Base-by-base conservation (phyloP, 805 yeast genomes). In the Saturnispora silvae region DNA sequence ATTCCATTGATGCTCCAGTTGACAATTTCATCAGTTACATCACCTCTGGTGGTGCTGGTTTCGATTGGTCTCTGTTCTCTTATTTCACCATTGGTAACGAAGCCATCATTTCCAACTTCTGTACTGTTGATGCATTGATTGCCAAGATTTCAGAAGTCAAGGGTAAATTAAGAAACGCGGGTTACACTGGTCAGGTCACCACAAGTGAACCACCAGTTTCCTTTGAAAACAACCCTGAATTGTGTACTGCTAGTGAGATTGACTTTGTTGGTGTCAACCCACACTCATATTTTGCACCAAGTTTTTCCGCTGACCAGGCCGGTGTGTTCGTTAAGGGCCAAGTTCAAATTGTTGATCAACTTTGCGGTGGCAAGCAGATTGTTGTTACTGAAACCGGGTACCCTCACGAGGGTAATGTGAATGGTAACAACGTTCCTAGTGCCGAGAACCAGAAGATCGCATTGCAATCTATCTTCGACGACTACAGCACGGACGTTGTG, bases 151-250 rank as follows among this genome's bases (percentile, higher is more conserved):
- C 72, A 1, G 59, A 72, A 10, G 92, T 84, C 35, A 81, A 77
- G 56, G 26, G 66, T 10, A 59, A 59, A 43, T 68, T 87, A 40
- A 52, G 60, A 39, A 59, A 54, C 35, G 87, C 84, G 20, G 96
- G 96, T 27, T 87, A 76, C 61, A 59, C 64, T 8, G 96, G 96
- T 36, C 52, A 61, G 38, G 67, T 86, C 32, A 78, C 94, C 17
- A 86, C 95, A 15, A 74, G 95, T 40, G 96, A 87, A 57, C 94
- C 95, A 38, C 92, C 96, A n/a, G 80, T 71, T 11, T 60, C 76
- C 15, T 86, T 68, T 57, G 70, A 70, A 52, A 54, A 63, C 35
- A 45, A 81, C 54, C 83, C 95, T 3, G 59, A 57, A 8, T 67
- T 87, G 49, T 87, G 96, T 63, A 67, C 75, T 1, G 57, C 58